Evolutionary conservation across 1,284 basidiomycete species (phyloP).

Genomic region (Caloboletus firmus): DNA sequence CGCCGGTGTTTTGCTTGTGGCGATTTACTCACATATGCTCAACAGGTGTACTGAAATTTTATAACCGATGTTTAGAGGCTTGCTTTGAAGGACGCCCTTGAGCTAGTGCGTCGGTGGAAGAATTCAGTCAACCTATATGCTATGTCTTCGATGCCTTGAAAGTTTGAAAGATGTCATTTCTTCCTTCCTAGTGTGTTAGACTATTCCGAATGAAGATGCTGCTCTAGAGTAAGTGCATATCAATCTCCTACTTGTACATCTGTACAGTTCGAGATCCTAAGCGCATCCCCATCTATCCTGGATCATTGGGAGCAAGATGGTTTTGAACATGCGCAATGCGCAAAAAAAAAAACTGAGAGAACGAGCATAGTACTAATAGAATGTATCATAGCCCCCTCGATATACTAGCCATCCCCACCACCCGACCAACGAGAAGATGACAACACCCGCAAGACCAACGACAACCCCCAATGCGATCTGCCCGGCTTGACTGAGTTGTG

Average conservation of each 20-base stretch:
- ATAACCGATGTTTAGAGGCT: too few relatives aligned
- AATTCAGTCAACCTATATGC: not conserved
- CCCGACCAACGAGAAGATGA: slow-evolving; percentile 48
- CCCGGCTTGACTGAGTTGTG: slow-evolving; percentile 55
- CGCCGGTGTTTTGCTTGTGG: not conserved
- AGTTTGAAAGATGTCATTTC: too few relatives aligned
- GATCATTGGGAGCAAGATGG: not conserved
- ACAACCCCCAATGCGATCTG: slow-evolving; percentile 74
- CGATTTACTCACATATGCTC: slow-evolving; percentile 8
- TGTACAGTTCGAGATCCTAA: not conserved
- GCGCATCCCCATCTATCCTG: too few relatives aligned
- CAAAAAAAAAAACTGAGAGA: not conserved
- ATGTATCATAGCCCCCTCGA: slow-evolving; percentile 26
- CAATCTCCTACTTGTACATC: not conserved
- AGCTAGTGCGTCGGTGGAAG: not conserved
- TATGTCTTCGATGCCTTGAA: too few relatives aligned
- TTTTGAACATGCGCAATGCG: not conserved
- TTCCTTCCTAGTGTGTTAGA: not conserved
- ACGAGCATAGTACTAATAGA: slow-evolving; percentile 20
- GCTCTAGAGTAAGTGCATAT: not conserved
- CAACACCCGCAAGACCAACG: slow-evolving; percentile 59
- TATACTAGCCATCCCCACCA: slow-evolving; percentile 42
- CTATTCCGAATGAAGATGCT: not conserved
- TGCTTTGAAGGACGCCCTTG: not conserved
- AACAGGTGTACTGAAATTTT: slow-evolving; percentile 29